Evolutionary conservation across 441 rosid genomes (phyloP).

Genomic region (Corymbia calophylla): DNA sequence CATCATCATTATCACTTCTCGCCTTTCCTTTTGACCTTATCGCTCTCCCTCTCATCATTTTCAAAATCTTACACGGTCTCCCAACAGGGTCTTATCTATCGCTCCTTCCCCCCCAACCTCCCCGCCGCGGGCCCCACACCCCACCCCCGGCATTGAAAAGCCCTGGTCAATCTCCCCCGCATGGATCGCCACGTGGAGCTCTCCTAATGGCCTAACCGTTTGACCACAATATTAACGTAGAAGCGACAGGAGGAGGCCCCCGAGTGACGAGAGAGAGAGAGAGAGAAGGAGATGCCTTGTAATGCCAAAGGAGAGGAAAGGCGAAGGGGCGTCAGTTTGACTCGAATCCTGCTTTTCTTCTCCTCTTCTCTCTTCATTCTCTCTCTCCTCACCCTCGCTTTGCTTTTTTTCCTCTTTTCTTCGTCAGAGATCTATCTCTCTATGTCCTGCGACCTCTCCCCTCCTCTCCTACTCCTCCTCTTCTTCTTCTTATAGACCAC

Average conservation of each 20-base stretch:
- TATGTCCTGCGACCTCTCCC: background rate
- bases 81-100: slow-evolving; percentile 5
- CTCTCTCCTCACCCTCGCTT: background rate
- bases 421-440: slow-evolving; percentile 5
- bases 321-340: slow-evolving; percentile 27
- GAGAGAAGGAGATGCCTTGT: background rate
- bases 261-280: background rate
- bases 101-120: too few species aligned
- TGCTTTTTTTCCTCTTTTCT: background rate
- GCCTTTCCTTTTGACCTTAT: slow-evolving; percentile 29
- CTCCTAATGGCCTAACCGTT: background rate
- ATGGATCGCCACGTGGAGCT: slow-evolving; percentile 15
- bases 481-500: background rate
- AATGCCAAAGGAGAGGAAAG: background rate
- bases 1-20: background rate
- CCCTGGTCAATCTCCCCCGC: slow-evolving; percentile 25
- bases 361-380: background rate
- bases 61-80: slow-evolving; percentile 14
- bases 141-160: slow-evolving; percentile 6
- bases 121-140: background rate
- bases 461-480: background rate
- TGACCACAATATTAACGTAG: slow-evolving; percentile 16
- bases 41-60: background rate
- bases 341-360: slow-evolving; percentile 13
- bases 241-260: slow-evolving; percentile 22